Percentiles rank a stretch among this genome's conserved stretches.
phyloP scores from a whole-genome alignment of 2,329 filamentous ascomycete species.

The Venturia effusa region DNA sequence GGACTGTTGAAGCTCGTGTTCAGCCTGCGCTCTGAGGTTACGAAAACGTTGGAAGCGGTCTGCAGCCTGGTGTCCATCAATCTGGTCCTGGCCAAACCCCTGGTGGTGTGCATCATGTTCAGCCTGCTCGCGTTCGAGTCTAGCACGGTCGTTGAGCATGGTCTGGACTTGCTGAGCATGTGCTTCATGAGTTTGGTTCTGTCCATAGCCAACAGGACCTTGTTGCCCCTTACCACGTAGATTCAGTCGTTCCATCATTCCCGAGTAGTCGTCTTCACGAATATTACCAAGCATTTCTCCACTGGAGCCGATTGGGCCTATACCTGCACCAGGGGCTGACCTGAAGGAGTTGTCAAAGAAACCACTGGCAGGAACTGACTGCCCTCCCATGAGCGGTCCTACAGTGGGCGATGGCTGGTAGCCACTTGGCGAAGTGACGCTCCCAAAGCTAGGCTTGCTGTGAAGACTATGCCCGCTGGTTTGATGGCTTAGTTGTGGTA shows the following conservation, averaged over 20 bases:
- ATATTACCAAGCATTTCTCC: constrained; percentile 33
- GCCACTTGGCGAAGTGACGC: constrained; percentile 76
- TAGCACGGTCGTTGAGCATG: constrained; percentile 50
- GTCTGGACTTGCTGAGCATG: constrained; percentile 47
- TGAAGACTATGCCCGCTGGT: constrained; percentile 92
- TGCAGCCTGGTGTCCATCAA: constrained; percentile 32
- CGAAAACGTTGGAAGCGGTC: constrained; percentile 79
- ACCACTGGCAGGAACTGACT: constrained; percentile 34
- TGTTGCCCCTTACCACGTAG: constrained; percentile 30
- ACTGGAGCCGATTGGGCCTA: constrained; percentile 35
- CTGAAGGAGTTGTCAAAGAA: constrained; percentile 58
- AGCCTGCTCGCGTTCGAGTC: constrained; percentile 50
- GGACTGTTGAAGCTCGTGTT: constrained; percentile 36
- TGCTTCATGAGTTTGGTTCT: constrained; percentile 33
- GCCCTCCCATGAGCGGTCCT: constrained; percentile 36
- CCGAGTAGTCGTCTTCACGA: constrained; percentile 61
- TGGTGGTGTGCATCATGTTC: constrained; percentile 37
- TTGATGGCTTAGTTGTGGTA: constrained; percentile 47
- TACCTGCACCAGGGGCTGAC: constrained; percentile 25
- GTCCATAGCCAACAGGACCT: constrained; percentile 25
- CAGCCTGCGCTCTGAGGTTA: constrained; percentile 61
- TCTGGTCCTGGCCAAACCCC: constrained; percentile 34
- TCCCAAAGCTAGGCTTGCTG: constrained; percentile 93
- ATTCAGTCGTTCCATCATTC: constrained; percentile 51
- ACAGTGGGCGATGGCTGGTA: constrained; percentile 52